A percentile compares a stretch with the other conserved stretches of the same genome.
Evolutionary conservation across 257 asterid genomes (phyloP).

Genomic region (Solanum medicagineum): DNA sequence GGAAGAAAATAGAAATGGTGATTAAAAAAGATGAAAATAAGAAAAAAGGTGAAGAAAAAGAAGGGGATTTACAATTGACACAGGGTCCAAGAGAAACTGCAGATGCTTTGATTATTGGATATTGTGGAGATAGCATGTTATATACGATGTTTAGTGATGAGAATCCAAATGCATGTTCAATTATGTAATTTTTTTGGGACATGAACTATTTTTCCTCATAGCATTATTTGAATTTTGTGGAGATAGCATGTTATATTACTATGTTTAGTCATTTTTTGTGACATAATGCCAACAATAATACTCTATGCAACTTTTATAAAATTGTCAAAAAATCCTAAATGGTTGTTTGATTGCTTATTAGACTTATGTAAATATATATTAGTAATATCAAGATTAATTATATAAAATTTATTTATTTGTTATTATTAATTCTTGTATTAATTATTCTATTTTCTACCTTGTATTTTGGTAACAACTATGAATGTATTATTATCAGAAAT

Average conservation of each 20-base stretch:
- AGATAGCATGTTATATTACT: background rate
- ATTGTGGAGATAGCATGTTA: conserved; percentile 21
- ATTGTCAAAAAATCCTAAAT: background rate
- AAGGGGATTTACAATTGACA: background rate
- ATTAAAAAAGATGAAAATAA: conserved; percentile 4
- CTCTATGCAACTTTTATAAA: background rate
- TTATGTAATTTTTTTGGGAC: conserved; percentile 27
- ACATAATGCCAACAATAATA: background rate
- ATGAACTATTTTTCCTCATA: background rate
- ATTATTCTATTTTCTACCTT: background rate
- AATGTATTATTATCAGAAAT: too few species aligned
- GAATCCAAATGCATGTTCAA: conserved; percentile 62
- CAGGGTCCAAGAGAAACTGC: background rate
- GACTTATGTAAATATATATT: background rate
- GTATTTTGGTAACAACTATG: too few species aligned
- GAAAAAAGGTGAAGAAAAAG: background rate
- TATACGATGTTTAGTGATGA: conserved; percentile 65
- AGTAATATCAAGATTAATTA: background rate
- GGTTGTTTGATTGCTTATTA: rapidly evolving
- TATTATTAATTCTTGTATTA: background rate
- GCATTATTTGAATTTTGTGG: background rate
- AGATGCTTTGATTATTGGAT: conserved; percentile 19
- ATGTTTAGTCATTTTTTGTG: background rate
- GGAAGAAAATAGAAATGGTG: conserved; percentile 50
- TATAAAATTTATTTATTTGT: rapidly evolving